Conservation (phyloP, 495 filamentous ascomycete genomes). For the Penicillium lividum region DNA sequence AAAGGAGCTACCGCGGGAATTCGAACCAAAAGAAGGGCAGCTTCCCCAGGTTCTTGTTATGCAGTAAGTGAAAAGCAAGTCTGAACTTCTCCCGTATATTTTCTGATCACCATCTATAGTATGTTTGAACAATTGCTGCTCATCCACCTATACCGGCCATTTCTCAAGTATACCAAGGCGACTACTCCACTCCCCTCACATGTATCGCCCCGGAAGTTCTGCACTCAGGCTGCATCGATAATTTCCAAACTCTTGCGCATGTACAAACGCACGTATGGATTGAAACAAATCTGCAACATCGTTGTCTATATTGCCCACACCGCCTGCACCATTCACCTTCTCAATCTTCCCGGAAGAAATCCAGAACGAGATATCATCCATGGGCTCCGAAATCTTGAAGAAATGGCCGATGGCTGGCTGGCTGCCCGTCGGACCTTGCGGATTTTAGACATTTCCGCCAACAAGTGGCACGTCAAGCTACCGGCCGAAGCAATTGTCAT, state of each 20-base stretch:
- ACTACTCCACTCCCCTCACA: slow-evolving; percentile 82
- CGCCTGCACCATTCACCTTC: slow-evolving; percentile 89
- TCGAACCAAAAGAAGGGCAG: slow-evolving; percentile 87
- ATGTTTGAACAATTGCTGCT: slow-evolving; percentile 98
- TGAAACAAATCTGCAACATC: slow-evolving; percentile 93
- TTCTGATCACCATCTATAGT: slow-evolving; percentile 50
- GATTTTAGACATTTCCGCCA: slow-evolving; percentile 81
- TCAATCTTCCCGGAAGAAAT: slow-evolving; percentile 89
- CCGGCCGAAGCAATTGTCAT: slow-evolving; percentile 79
- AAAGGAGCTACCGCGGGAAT: slow-evolving; percentile 78
- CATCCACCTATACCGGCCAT: slow-evolving; percentile 96
- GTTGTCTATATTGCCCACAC: slow-evolving; percentile 93
- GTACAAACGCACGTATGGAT: slow-evolving; percentile 88
- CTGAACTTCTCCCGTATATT: background rate
- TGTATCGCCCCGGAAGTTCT: slow-evolving; percentile 87
- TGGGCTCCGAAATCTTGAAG: slow-evolving; percentile 88
- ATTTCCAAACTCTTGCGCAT: slow-evolving; percentile 91
- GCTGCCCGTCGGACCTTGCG: slow-evolving; percentile 82
- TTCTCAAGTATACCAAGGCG: slow-evolving; percentile 82
- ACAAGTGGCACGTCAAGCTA: slow-evolving; percentile 83
- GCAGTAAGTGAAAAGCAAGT: slow-evolving; percentile 66
- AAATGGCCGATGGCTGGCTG: slow-evolving; percentile 93
- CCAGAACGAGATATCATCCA: slow-evolving; percentile 86
- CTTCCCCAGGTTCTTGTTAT: slow-evolving; percentile 87
- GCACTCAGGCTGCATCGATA: slow-evolving; percentile 80